Percentiles rank a stretch among this genome's conserved stretches.
Evolutionary conservation across 192 early-diverging fungal species (phyloP).

Genomic region (Spizellomyces punctatus): DNA sequence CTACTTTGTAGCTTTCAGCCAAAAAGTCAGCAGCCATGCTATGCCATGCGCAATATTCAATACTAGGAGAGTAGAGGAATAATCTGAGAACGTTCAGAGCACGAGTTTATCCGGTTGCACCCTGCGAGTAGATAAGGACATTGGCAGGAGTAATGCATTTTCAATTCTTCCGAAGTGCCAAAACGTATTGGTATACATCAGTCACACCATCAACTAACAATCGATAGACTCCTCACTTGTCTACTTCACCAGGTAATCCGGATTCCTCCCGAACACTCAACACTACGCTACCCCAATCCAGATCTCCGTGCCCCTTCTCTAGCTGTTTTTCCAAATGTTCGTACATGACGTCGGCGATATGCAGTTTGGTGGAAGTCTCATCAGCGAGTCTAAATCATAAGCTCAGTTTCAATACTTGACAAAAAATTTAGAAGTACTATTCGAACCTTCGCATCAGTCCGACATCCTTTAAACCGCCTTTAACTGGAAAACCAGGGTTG

Average conservation of each 20-base stretch:
- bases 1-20: no score
- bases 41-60: no score
- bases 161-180: no score
- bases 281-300: constrained; percentile 31
- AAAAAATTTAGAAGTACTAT: background rate
- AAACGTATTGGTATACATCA: no score
- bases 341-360: constrained; percentile 20
- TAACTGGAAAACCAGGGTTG: constrained; percentile 32
- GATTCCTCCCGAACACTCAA: constrained; percentile 34
- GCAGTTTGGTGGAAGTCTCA: constrained; percentile 6
- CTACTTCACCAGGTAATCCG: background rate
- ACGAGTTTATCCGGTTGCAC: no score
- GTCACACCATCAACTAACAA: no score
- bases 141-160: no score
- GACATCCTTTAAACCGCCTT: constrained; percentile 45
- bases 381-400: constrained; percentile 4
- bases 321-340: constrained; percentile 29
- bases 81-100: no score
- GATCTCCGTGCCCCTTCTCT: constrained; percentile 11
- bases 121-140: no score
- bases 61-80: no score
- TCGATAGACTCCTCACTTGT: no score
- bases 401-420: background rate
- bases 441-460: constrained; percentile 22
- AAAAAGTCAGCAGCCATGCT: no score